Base-by-base conservation (phyloP, 2,329 filamentous ascomycete species). In the Trichoderma koningii region DNA sequence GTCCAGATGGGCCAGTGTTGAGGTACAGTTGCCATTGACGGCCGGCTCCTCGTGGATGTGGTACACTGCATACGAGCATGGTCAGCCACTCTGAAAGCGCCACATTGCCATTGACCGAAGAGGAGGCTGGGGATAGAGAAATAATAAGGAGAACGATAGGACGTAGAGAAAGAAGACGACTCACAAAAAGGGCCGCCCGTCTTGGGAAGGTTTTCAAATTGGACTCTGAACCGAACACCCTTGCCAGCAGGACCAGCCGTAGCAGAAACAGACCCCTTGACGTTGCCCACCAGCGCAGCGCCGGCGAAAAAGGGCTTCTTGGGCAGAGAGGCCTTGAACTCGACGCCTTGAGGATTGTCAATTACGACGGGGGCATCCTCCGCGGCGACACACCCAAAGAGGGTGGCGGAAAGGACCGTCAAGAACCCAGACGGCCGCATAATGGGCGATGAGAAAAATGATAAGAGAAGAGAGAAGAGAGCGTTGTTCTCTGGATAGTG, bases 31-130 rank as follows among this genome's bases (percentile, higher is more conserved):
- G 69, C 90, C 90, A 68, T 87, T 78, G 26, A 74, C 75, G 5
- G 87, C 87, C 9, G 87, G 85, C 19, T 79, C 71, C 59, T 82
- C 84, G 76, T 94, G 91, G 69, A 94, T 79, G 74, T 93, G 90
- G 79, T 92, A 93, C 66, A 80, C 89, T 90, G 5, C 10, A 41
- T 72, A 17, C 9, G 19, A 38, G 19, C 12, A 38, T 30, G 21
- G 44, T 56, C 23, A 59, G 50, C 28, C n/a, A 34, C 48, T 50
- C 7, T 17, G 14, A 45, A 6, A 10, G 23, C 12, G 38, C 17
- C 50, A 23, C n/a, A 52, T 44, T 5, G 14, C 57, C 45, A 5
- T 52, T 7, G 10, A 28, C 21, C 3, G 34, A 1, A 6, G 19
- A 28, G n/a, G 10, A 23, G 51, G 21, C 21, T 23, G 41, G 15